phyloP scores from a whole-genome alignment of 2,329 filamentous ascomycete genomes.

The Monosporascus sp. region DNA sequence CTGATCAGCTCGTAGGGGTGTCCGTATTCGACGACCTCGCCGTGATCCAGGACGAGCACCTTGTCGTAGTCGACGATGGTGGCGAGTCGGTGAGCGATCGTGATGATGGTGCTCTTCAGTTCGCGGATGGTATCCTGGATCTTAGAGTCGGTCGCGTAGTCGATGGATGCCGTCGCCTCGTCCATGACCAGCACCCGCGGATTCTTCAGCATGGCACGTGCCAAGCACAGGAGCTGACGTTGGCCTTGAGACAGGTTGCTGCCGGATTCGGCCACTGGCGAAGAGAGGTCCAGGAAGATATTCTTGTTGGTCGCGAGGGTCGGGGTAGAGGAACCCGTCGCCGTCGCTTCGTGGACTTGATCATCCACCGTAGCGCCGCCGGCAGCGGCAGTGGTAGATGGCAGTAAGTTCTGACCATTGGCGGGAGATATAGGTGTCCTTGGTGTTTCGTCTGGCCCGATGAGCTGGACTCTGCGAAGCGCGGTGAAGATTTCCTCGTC shows the following conservation, averaged over 20 bases:
- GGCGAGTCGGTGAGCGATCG: conserved; percentile 90
- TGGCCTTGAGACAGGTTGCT: conserved; percentile 95
- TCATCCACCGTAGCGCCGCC: neutral
- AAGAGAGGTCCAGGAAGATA: conserved; percentile 81
- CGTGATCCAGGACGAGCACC: conserved; percentile 89
- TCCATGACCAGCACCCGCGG: conserved; percentile 98
- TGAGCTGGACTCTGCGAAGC: conserved; percentile 82
- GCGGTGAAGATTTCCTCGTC: conserved; percentile 88
- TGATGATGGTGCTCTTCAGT: conserved; percentile 88
- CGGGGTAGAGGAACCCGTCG: conserved; percentile 20
- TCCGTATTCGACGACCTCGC: conserved; percentile 81
- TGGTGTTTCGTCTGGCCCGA: conserved; percentile 52
- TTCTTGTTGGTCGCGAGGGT: conserved; percentile 76
- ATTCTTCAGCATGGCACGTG: conserved; percentile 83
- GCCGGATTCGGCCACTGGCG: conserved; percentile 81
- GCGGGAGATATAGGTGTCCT: conserved; percentile 12
- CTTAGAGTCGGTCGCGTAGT: conserved; percentile 91
- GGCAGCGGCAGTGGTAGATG: conserved; percentile 1
- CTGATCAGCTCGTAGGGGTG: conserved; percentile 78
- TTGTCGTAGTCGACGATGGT: conserved; percentile 99
- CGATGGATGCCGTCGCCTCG: conserved; percentile 94
- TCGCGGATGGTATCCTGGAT: conserved; percentile 97
- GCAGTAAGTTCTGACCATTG: conserved; percentile 7
- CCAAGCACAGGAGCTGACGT: conserved; percentile 88
- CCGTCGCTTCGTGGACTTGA: neutral